Percentiles rank a stretch among this genome's conserved stretches.
phyloP scores from a whole-genome alignment of 2,329 filamentous ascomycete species.

The Neonectria coccinea region DNA sequence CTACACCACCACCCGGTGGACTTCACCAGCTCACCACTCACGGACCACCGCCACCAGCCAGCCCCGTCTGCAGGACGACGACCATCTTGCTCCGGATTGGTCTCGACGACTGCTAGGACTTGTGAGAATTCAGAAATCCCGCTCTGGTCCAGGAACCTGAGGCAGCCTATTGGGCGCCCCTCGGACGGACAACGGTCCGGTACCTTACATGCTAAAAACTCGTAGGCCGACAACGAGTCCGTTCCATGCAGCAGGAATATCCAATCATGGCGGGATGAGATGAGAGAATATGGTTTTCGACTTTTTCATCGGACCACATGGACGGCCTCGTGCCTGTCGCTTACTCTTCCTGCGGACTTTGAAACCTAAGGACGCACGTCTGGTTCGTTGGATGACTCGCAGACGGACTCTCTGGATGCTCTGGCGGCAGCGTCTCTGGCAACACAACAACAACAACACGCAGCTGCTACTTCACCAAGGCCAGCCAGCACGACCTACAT shows the following conservation, averaged over 20 bases:
- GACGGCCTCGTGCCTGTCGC: conserved; percentile 11
- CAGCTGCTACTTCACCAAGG: too few relatives aligned
- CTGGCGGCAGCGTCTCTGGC: too few relatives aligned
- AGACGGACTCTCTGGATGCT: neutral
- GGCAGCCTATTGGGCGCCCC: conserved; percentile 45
- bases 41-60: conserved; percentile 6
- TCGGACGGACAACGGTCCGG: conserved; percentile 26
- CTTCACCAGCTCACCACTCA: conserved; percentile 17
- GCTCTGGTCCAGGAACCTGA: conserved; percentile 41
- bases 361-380: neutral
- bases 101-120: neutral
- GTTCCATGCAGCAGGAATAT: conserved; percentile 38
- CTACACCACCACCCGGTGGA: neutral
- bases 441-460: too few relatives aligned
- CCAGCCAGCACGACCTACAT: too few relatives aligned
- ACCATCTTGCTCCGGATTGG: conserved; percentile 4
- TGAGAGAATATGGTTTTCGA: conserved; percentile 34
- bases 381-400: conserved; percentile 8
- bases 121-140: conserved; percentile 17
- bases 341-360: neutral
- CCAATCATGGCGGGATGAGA: conserved; percentile 37
- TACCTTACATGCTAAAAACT: conserved; percentile 45
- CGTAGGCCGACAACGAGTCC: conserved; percentile 39
- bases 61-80: conserved; percentile 1
- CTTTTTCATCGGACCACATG: conserved; percentile 35